Base-by-base conservation (phyloP, 805 yeast genomes). In the Metschnikowia drakensbergensis region DNA sequence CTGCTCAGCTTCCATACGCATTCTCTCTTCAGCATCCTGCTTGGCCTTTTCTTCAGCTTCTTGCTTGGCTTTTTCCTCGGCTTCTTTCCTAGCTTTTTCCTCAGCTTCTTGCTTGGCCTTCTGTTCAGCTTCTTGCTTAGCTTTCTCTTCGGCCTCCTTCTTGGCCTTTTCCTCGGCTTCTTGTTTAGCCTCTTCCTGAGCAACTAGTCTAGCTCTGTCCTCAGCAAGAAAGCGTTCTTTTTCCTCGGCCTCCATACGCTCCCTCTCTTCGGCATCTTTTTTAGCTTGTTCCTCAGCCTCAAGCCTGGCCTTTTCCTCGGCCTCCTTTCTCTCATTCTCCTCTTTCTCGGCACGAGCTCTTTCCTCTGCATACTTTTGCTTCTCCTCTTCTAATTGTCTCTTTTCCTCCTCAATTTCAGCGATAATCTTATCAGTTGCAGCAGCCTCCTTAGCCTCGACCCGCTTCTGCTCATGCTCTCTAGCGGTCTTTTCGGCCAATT, bases 381-480 rank as follows among this genome's bases (percentile, higher is more conserved):
- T 53, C 36, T 57, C 54, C 26, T 53, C 56, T 33, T 53, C 51
- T 38, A 53, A 42, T 17, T 42, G 42, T 37, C 46, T 38, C 39
- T 47, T 50, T 35, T 57, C 58, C 22, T 46, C 55, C 35, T 55
- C 60, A 13, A 54, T 39, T 23, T 55, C 54, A 10, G 52, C 50
- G 39, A 31, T 31, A 23, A 50, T 41, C 31, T 39, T 35, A 28
- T 52, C 58, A 25, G 58, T 55, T 23, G 52, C 59, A 33, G 57
- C 51, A n/a, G 54, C 62, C 59, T 77, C 78, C 46, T 63, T 57
- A 17, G 76, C 82, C 47, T 72, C 63, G 8, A 55, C 44, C 49
- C 59, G 57, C 48, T 54, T 47, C 37, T 49, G 59, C 45, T 57
- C 59, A 44, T 54, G 55, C 32, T 57, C 60, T 23, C 40, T 37